phyloP scores from a whole-genome alignment of 2,329 filamentous ascomycete genomes.

The Helminthosporium solani region DNA sequence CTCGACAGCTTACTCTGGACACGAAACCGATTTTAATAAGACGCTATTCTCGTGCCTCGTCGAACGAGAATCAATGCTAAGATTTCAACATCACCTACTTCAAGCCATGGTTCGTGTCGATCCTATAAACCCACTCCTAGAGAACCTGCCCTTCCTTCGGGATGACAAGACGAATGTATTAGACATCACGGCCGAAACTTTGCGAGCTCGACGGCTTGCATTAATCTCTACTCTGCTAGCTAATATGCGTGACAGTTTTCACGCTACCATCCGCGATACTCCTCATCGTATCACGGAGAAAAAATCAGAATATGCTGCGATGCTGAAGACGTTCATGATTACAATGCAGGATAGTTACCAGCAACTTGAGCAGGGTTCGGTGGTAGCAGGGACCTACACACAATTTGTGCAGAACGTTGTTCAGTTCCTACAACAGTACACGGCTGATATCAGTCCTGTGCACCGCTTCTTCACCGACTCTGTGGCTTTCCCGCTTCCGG shows the following conservation, averaged over 20 bases:
- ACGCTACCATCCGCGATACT: conserved; percentile 34
- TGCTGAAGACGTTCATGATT: conserved; percentile 59
- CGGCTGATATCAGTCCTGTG: conserved; percentile 57
- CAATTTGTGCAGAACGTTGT: conserved; percentile 63
- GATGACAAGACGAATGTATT: conserved; percentile 42
- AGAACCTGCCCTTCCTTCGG: conserved; percentile 59
- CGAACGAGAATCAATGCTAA: conserved; percentile 61
- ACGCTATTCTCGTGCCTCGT: conserved; percentile 58
- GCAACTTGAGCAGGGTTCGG: conserved; percentile 47
- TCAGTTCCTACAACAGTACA: conserved; percentile 61
- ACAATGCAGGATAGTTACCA: conserved; percentile 63
- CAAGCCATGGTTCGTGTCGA: conserved; percentile 54
- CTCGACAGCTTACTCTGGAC: conserved; percentile 44
- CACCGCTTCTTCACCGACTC: conserved; percentile 63
- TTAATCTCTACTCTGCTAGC: conserved; percentile 58
- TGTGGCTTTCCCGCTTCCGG: conserved; percentile 60
- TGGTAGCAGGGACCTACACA: conserved; percentile 57
- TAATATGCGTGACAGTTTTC: conserved; percentile 58
- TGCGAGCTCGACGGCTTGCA: conserved; percentile 55
- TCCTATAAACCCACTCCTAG: conserved; percentile 50
- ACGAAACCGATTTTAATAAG: conserved; percentile 52
- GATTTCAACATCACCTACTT: conserved; percentile 61
- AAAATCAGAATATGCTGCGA: conserved; percentile 51
- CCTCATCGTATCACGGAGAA: conserved; percentile 35
- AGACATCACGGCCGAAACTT: conserved; percentile 53